Evolutionary conservation across 768 basidiomycete species (phyloP).

Genomic region (Paxillus involutus): DNA sequence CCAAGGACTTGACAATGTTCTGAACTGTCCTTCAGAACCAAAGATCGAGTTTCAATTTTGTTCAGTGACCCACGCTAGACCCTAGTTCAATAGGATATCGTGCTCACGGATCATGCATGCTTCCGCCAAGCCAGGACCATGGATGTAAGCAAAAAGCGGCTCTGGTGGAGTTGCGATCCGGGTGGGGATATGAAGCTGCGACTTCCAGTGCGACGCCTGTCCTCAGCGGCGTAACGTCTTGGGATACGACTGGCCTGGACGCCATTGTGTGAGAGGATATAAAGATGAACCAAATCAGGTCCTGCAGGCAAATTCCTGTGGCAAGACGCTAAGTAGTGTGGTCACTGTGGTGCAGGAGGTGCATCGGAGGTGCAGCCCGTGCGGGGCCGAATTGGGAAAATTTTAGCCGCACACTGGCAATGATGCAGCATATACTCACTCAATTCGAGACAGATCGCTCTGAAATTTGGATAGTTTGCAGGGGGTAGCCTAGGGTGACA

Average conservation of each 20-base stretch:
- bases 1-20: conserved; percentile 45
- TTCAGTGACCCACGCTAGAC: neutral
- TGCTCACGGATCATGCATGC: conserved; percentile 74
- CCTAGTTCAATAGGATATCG: neutral
- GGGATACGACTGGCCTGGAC: neutral
- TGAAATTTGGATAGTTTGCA: too few species aligned
- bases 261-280: neutral
- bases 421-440: too few species aligned
- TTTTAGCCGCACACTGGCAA: too few species aligned
- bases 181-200: conserved; percentile 30
- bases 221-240: conserved; percentile 20
- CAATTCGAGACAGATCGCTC: too few species aligned
- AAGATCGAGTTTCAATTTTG: neutral
- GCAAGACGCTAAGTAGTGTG: too few species aligned
- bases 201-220: conserved; percentile 48
- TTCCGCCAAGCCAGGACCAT: conserved; percentile 84
- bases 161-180: conserved; percentile 31
- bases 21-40: conserved; percentile 32
- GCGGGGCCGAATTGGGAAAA: too few species aligned
- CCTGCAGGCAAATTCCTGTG: too few species aligned
- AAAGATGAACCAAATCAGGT: too few species aligned
- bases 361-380: too few species aligned
- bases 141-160: conserved; percentile 77
- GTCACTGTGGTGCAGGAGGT: too few species aligned
- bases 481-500: too few species aligned